Evolutionary conservation across 179 eudicot species (phyloP), one percentile per base, ranked within the genome.

Genomic region (Beta corolliflora): DNA sequence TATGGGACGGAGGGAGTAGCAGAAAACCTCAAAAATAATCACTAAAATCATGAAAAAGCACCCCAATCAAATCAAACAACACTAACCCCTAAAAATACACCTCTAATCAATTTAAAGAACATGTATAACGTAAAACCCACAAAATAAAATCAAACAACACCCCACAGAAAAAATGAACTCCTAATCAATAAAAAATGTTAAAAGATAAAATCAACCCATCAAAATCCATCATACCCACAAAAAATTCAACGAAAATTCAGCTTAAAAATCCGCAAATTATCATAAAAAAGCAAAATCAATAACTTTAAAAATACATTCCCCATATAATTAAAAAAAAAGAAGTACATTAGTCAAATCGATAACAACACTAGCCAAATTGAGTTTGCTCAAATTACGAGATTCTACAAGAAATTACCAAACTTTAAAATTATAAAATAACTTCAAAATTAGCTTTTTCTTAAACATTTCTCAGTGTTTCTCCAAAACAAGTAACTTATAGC

Each of bases 351-450:
- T 88, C 88, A 89, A 71, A 71, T 98, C 99, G 54, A 94, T 95
- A 67, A 98, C 99, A 46, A 96, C 97, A 79, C 99, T 94, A 8
- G 99, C 99, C 81, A 96, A 81, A 89, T 94, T 85, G 65, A 96
- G 98, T 8, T 90, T 92, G 58, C 87, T 86, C 75, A n/a, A n/a
- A n/a, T n/a, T n/a, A n/a, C n/a, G n/a, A n/a, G n/a, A n/a, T n/a
- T n/a, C n/a, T n/a, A n/a, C n/a, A n/a, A n/a, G n/a, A n/a, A n/a
- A n/a, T n/a, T n/a, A n/a, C n/a, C n/a, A n/a, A n/a, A n/a, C n/a
- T n/a, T n/a, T n/a, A n/a, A n/a, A n/a, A n/a, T n/a, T n/a, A n/a
- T n/a, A n/a, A n/a, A n/a, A n/a, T n/a, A n/a, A n/a, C n/a, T n/a
- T n/a, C n/a, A n/a, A n/a, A n/a, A n/a, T n/a, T n/a, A n/a, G n/a